Base-by-base conservation (phyloP, 1,139 yeast species). In the Geotrichum fermentans region DNA sequence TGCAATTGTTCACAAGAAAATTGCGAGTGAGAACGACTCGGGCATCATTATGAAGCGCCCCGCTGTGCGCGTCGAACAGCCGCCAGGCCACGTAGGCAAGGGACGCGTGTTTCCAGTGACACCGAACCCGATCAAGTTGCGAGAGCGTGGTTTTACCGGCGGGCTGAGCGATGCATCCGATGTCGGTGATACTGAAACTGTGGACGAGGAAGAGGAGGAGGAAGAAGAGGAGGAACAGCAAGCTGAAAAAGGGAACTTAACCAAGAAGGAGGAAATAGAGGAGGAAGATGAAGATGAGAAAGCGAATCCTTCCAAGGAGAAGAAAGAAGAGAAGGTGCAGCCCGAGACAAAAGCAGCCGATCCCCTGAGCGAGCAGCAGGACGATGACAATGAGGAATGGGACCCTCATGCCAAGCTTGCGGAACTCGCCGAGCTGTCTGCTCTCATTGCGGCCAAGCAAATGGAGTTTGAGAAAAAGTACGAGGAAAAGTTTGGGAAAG, bases 401-500 rank as follows among this genome's bases (percentile, higher is more conserved):
- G 60, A 59, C 37, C 62, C 63, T 11, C 49, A 49, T 7, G 47
- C 55, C 26, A 61, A 56, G 40, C 55, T 61, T 16, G 61, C 59
- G 17, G 62, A 60, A 37, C 50, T 61, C 43, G 56, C 59, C 7
- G 45, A 50, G 30, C 47, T 58, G 21, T 60, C 63, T 3, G 54
- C 57, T 10, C 34, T 52, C 32, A 48, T 60, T 17, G 46, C 52
- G 13, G 56, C 61, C 36, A 51, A 51, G 26, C 51, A 51, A 26
- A 48, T 40, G 8, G 53, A 46, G 35, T 47, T 49, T 39, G 52
- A 45, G 11, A 36, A 40, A 11, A 35, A 32, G 44, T 47, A 40
- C 21, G 26, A 34, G 20, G 43, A 46, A 24, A 46, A 40, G 45
- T 40, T 40, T 39, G 49, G 49, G 29, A 35, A 43, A 16, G 17